Evolutionary conservation across 139 green algal genomes (phyloP), one percentile per base, ranked within the genome.

Genomic region (Chlamydomonas eustigma): DNA sequence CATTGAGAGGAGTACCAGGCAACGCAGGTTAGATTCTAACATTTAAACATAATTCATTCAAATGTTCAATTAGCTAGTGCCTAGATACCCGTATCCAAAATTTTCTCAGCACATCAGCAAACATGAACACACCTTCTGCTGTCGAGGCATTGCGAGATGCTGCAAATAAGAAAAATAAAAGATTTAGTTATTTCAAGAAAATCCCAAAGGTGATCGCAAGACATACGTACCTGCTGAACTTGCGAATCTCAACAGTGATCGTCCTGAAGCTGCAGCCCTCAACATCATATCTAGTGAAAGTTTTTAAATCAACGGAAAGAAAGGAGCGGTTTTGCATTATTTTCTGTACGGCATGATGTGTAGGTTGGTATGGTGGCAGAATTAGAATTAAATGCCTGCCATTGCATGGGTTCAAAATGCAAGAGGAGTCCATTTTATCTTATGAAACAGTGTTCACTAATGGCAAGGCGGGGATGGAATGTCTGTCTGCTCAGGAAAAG

Each of bases 381-480:
- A n/a, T n/a, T n/a, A n/a, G n/a, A n/a, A n/a, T n/a, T n/a, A n/a
- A n/a, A n/a, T n/a, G n/a, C n/a, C n/a, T n/a, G n/a, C n/a, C n/a
- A n/a, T n/a, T n/a, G n/a, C n/a, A n/a, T n/a, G n/a, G n/a, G n/a
- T n/a, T n/a, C n/a, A n/a, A n/a, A n/a, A n/a, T n/a, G n/a, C n/a
- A n/a, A n/a, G n/a, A n/a, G n/a, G n/a, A n/a, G n/a, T n/a, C n/a
- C n/a, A n/a, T n/a, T 18, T 6, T 37, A 22, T 37, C 63, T 35
- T 70, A 37, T 70, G 63, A 39, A 25, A 96, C 87, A 0, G 94
- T 98, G 2, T 98, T 97, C 76, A 98, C 94, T 2, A 96, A 96
- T 71, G 85, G 78, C 25, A 98, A 98, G 71, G 94, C 94, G 31
- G 92, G 92, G 30, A 97, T 97, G 92, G 81, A 86, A 1, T 81